Base-by-base conservation (phyloP, 371 early-diverging fungal genomes). In the Entomophthora muscae region DNA sequence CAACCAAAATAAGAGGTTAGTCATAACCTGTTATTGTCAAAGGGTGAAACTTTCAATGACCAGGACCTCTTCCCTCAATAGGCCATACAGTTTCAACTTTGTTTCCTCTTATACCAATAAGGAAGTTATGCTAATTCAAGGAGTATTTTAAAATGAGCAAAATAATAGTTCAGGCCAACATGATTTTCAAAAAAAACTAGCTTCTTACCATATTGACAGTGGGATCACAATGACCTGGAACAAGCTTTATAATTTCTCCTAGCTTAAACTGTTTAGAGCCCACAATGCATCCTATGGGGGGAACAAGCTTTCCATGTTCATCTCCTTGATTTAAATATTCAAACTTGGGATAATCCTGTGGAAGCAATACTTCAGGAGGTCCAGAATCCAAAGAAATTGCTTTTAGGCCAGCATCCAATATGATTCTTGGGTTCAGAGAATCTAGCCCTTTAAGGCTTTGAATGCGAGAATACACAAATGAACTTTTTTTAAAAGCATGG, bases 181-280 rank as follows among this genome's bases (percentile, higher is more conserved):
- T 22, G 29, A 27, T 28, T 10, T 22, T 7, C 23, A 55, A 28
- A 26, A 22, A 57, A 57, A 29, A 29, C 24, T 7, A 28, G 7
- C 10, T 22, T 7, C n/a, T 61, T 30, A 30, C 32, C 61, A 61
- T 61, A 51, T 61, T 61, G 23, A 61, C 28, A 61, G 61, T 61
- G 52, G 61, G 61, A 26, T 61, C 61, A 23, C 61, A 61, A 24
- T 61, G 61, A 3, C 61, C 61, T 10, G 61, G 61, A 3, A 61
- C 28, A 5, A 61, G 28, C 27, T 32, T 61, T 7, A 61, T 32
- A 10, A 61, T 61, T 26, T 61, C 13, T 27, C 32, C 32, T 2
- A 61, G n/a, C 26, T 61, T 33, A 13, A 51, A 32, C n/a, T 23
- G n/a, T 61, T 51, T 32, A 17, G 26, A 24, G 52, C 42, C 10